These are phyloP conservation scores for Apophysomyces trapeziformis DNA, from an alignment of 371 early-diverging fungal species.

Conservation along the genomic window DNA sequence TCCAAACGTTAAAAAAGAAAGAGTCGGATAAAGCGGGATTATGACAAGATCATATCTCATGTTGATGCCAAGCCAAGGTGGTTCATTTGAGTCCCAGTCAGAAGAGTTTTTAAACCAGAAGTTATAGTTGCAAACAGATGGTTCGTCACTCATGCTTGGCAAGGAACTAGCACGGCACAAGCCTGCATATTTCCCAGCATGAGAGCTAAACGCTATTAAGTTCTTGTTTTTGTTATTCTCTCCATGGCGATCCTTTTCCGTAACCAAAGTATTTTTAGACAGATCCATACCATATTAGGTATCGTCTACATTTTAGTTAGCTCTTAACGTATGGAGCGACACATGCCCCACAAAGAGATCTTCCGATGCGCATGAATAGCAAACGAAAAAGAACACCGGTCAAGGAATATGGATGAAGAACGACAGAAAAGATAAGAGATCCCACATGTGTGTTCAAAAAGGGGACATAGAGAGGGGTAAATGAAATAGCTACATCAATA, in stretches of 20 bases:
- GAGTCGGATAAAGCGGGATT: too few species aligned
- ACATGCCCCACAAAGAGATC: background rate
- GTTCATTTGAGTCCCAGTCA: background rate
- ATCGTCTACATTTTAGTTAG: background rate
- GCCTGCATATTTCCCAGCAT: background rate
- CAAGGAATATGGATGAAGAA: too few species aligned
- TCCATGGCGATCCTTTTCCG: constrained; percentile 1
- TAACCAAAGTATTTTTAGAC: constrained; percentile 1
- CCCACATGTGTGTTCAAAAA: too few species aligned
- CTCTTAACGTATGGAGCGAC: background rate
- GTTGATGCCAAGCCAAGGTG: background rate
- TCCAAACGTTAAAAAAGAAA: too few species aligned
- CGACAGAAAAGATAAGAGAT: too few species aligned
- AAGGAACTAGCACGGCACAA: background rate
- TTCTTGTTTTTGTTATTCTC: background rate
- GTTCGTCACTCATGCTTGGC: constrained; percentile 1
- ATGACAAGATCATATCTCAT: too few species aligned
- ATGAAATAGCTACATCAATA: too few species aligned
- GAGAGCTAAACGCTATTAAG: background rate
- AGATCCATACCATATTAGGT: background rate
- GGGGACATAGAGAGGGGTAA: too few species aligned
- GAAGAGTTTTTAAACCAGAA: background rate
- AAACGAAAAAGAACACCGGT: background rate
- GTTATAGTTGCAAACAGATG: background rate
- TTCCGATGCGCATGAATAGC: background rate